Evolutionary conservation across 106 monocot genomes (phyloP).

Genomic region (Agapanthus africanus): DNA sequence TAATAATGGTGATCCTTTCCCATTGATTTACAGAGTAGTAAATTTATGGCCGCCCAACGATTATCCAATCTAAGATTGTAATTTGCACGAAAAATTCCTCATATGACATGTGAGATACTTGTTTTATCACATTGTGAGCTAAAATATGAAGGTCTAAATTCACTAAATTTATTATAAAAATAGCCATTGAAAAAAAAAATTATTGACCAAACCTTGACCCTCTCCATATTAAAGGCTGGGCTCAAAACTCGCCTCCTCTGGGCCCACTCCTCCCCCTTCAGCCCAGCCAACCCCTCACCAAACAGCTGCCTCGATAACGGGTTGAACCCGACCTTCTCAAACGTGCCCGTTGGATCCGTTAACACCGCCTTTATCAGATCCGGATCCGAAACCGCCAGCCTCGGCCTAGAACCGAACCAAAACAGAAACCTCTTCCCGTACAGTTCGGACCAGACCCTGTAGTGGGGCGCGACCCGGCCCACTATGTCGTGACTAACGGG

Average conservation of each 20-base stretch:
- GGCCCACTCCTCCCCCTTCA: constrained; percentile 58
- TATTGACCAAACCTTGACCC: constrained; percentile 58
- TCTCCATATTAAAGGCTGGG: constrained; percentile 66
- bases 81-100: too few relatives aligned
- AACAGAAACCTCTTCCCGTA: constrained; percentile 61
- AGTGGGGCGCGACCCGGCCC: constrained; percentile 51
- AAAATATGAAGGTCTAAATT: too few relatives aligned
- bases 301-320: constrained; percentile 52
- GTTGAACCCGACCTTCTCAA: constrained; percentile 42
- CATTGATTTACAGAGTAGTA: too few relatives aligned
- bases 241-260: constrained; percentile 37
- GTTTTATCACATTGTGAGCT: too few relatives aligned
- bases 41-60: too few relatives aligned
- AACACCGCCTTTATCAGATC: constrained; percentile 32
- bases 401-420: constrained; percentile 63
- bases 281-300: constrained; percentile 51
- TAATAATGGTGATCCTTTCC: too few relatives aligned
- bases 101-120: too few relatives aligned
- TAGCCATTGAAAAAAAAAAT: too few relatives aligned
- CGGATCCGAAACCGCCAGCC: constrained; percentile 54
- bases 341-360: constrained; percentile 34
- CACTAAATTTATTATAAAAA: too few relatives aligned
- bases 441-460: constrained; percentile 35
- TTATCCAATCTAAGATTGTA: too few relatives aligned
- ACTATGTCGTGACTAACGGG: too few relatives aligned